Evolutionary conservation across 179 eudicot species (phyloP).

Genomic region (Nepenthes alata): DNA sequence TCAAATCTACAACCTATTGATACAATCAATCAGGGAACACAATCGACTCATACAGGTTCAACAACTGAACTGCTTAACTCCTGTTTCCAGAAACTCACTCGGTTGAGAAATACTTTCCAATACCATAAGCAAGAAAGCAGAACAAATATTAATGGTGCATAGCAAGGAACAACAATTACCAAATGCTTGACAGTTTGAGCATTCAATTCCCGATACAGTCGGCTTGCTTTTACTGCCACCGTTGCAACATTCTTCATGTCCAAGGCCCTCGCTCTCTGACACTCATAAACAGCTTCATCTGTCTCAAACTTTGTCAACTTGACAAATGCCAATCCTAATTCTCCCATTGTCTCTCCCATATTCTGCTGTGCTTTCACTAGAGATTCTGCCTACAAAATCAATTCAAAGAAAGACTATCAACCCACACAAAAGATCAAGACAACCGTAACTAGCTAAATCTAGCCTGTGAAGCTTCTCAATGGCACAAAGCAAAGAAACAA

Average conservation of each 20-base stretch:
- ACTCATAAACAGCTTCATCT: conserved; percentile 48
- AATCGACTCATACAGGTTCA: too few relatives aligned
- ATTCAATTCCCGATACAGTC: conserved; percentile 69
- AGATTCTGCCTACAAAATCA: conserved; percentile 52
- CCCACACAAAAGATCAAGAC: too few relatives aligned
- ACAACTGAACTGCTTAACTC: too few relatives aligned
- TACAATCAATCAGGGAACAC: too few relatives aligned
- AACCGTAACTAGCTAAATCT: too few relatives aligned
- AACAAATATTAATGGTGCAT: too few relatives aligned
- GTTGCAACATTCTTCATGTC: conserved; percentile 79
- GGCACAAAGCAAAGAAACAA: not conserved
- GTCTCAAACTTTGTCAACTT: conserved; percentile 80
- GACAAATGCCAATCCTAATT: conserved; percentile 72
- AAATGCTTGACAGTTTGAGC: conserved; percentile 79
- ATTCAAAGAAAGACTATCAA: not conserved
- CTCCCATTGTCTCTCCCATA: conserved; percentile 87
- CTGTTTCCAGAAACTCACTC: too few relatives aligned
- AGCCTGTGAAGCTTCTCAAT: too few relatives aligned
- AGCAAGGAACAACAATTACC: conserved; percentile 29
- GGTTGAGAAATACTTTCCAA: too few relatives aligned
- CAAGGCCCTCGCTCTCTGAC: conserved; percentile 61
- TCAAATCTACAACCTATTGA: too few relatives aligned
- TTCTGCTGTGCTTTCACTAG: conserved; percentile 88
- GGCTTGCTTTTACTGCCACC: conserved; percentile 78
- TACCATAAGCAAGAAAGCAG: too few relatives aligned